Base-by-base conservation (phyloP, 1,284 basidiomycete genomes). In the Moesziomyces sp. region DNA sequence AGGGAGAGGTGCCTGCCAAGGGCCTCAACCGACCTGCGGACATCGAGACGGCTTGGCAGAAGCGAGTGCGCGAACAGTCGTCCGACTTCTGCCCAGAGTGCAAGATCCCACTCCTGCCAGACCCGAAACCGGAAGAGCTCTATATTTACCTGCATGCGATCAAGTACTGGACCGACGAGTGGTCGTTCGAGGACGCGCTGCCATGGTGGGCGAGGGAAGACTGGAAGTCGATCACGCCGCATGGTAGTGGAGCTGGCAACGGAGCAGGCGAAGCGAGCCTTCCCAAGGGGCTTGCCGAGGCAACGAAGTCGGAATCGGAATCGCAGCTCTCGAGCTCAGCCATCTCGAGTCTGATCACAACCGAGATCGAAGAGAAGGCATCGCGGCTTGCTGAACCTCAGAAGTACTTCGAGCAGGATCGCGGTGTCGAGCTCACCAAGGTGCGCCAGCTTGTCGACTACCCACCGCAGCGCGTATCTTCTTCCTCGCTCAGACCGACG, bases 111-210 rank as follows among this genome's bases (percentile, higher is more conserved):
- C 64, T 84, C 8, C 55, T 79, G 11, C 77, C 80, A 0, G 82
- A 84, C 35, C 80, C 82, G 2, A 62, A 67, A 48, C 77, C 80
- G 11, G 69, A 77, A 33, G 76, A 81, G 48, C 75, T 84, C 6
- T 83, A 76, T 60, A 84, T 84, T 42, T 84, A 83, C 38, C 58
- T 84, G 30, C 82, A 84, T 46, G 82, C 82, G 13, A 80, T 84
- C 79, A 83, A 82, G 64, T 84, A 84, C 73, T 80, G 81, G 78
- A 80, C 79, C 16, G 80, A 82, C 45, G 71, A 78, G 33, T 84
- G 82, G 82, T 64, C 64, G 8, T 84, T 78, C 51, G 74, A 84
- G 51, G 82, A 84, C 45, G 72, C 74, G 26, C 58, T 84, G 59
- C 82, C 82, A 1, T 83, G 80, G 81, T 84, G 82, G 82, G 81